Percentiles rank a stretch among this genome's conserved stretches.
Conservation (phyloP, 2,329 filamentous ascomycete species). For the Botrytis paeoniae region DNA sequence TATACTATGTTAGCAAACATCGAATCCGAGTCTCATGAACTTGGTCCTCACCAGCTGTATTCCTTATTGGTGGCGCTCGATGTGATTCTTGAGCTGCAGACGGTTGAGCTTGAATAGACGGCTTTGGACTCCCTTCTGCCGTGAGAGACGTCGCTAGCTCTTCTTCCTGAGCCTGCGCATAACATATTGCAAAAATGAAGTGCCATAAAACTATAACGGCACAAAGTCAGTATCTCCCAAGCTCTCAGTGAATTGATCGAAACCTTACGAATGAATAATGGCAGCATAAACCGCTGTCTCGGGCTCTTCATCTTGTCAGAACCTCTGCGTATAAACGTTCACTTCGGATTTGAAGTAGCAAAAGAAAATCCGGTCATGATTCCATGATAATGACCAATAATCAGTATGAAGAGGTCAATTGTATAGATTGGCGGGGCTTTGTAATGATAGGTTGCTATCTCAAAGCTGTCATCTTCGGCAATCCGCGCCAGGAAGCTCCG, state of each 20-base stretch:
- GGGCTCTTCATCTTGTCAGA: constrained; percentile 35
- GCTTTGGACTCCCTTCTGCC: constrained; percentile 30
- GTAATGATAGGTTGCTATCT: constrained; percentile 17
- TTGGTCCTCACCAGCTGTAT: constrained; percentile 30
- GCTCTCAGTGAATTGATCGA: constrained; percentile 8
- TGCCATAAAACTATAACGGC: constrained; percentile 33
- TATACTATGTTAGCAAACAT: constrained; percentile 26
- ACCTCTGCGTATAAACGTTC: constrained; percentile 25
- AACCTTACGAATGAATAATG: constrained; percentile 37
- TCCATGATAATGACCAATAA: constrained; percentile 22
- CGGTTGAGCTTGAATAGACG: constrained; percentile 32
- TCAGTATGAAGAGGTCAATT: constrained; percentile 21
- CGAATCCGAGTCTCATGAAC: not conserved
- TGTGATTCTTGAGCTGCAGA: constrained; percentile 32
- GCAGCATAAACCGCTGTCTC: constrained; percentile 33
- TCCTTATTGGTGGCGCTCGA: constrained; percentile 28
- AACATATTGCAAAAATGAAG: constrained; percentile 25
- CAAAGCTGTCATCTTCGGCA: constrained; percentile 33
- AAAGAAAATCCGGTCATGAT: constrained; percentile 29
- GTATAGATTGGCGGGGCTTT: constrained; percentile 25
- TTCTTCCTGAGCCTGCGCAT: constrained; percentile 29
- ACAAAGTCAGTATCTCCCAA: constrained; percentile 9
- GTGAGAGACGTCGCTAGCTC: constrained; percentile 26
- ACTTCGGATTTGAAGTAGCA: constrained; percentile 32
- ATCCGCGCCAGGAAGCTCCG: constrained; percentile 20